phyloP scores from a whole-genome alignment of 1,284 basidiomycete genomes.

The Stereum hirsutum region DNA sequence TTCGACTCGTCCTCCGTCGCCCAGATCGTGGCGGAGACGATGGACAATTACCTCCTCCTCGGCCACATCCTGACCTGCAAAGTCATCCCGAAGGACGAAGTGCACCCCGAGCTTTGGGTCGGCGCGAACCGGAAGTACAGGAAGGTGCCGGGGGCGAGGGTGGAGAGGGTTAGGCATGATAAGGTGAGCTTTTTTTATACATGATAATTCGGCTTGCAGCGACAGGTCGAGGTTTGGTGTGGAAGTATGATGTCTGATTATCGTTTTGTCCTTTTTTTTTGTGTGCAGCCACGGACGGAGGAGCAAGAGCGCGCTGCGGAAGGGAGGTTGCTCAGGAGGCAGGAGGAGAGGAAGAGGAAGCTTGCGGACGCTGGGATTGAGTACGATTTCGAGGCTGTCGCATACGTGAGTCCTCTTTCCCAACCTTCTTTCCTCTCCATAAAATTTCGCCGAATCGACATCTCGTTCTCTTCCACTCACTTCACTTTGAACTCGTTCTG shows the following conservation, averaged over 20 bases:
- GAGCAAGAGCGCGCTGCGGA: conserved; percentile 64
- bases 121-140: conserved; percentile 94
- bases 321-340: conserved; percentile 68
- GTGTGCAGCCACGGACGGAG: conserved; percentile 61
- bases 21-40: conserved; percentile 93
- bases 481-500: no score
- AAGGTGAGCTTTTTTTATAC: conserved; percentile 45
- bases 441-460: no score
- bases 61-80: conserved; percentile 91
- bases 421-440: background rate
- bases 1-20: conserved; percentile 88
- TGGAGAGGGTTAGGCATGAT: conserved; percentile 71
- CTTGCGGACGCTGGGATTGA: conserved; percentile 79
- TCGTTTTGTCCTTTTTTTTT: conserved; percentile 4
- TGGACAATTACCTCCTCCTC: conserved; percentile 97
- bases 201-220: no score
- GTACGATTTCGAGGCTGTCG: conserved; percentile 75
- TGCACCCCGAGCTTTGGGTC: conserved; percentile 93
- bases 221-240: no score
- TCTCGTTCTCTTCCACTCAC: no score
- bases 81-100: conserved; percentile 76
- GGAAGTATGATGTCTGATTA: no score
- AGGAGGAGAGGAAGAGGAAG: conserved; percentile 73
- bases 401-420: conserved; percentile 45
- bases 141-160: conserved; percentile 63